Evolutionary conservation across 768 basidiomycete species (phyloP).

Genomic region (Russula virescens): DNA sequence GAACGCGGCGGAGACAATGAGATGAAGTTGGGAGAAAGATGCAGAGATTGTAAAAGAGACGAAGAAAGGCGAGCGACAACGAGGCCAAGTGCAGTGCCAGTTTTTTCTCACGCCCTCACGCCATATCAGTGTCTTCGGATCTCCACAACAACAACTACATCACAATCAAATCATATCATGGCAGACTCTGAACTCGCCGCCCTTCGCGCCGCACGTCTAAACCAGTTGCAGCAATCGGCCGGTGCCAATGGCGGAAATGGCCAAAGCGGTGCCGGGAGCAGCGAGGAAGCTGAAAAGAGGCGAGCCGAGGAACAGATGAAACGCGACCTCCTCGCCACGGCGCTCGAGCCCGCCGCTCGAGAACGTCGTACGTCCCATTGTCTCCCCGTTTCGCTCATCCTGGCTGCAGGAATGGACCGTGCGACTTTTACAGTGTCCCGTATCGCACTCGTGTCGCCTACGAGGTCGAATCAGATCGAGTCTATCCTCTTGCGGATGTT

Average conservation of each 20-base stretch:
- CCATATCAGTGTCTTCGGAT: too few relatives aligned
- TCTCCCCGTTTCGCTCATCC: background rate
- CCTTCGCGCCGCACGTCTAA: conserved; percentile 40
- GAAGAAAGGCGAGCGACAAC: conserved; percentile 20
- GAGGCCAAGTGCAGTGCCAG: conserved; percentile 15
- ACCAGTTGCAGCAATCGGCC: conserved; percentile 34
- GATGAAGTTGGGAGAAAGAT: background rate
- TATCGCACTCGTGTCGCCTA: conserved; percentile 80
- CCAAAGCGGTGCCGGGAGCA: conserved; percentile 44
- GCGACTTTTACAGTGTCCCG: conserved; percentile 58
- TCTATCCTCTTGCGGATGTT: conserved; percentile 74
- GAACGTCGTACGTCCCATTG: conserved; percentile 20
- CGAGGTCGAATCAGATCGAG: conserved; percentile 77
- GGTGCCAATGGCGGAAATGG: conserved; percentile 13
- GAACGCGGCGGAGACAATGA: background rate
- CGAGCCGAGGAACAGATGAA: conserved; percentile 68
- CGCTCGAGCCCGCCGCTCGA: conserved; percentile 23
- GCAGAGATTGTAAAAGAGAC: conserved; percentile 5
- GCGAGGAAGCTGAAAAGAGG: conserved; percentile 38
- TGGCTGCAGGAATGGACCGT: background rate
- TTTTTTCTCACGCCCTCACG: conserved; percentile 13
- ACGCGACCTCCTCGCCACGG: conserved; percentile 45
- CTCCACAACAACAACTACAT: background rate
- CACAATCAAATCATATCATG: background rate
- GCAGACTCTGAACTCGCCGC: conserved; percentile 40